A percentile compares a stretch with the other conserved stretches of the same genome.
phyloP scores from a whole-genome alignment of 495 filamentous ascomycete genomes.

The Aspergillus hancockii region DNA sequence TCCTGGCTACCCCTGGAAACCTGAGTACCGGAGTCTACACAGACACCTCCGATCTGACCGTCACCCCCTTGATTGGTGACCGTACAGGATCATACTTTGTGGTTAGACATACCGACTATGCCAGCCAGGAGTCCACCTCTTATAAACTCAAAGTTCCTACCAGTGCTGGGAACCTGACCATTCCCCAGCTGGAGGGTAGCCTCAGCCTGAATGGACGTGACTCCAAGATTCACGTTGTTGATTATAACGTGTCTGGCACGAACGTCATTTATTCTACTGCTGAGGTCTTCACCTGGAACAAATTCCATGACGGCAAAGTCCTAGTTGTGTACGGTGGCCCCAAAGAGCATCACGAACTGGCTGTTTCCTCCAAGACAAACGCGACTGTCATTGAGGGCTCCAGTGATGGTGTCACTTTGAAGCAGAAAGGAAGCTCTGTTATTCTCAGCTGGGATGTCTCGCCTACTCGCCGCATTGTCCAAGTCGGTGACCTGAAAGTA shows the following conservation, averaged over 20 bases:
- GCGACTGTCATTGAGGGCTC: conserved; percentile 53
- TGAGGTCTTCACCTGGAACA: conserved; percentile 74
- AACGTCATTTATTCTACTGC: conserved; percentile 73
- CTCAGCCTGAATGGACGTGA: conserved; percentile 71
- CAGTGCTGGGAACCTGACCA: conserved; percentile 56
- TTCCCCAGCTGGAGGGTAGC: conserved; percentile 63
- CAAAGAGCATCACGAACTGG: conserved; percentile 70
- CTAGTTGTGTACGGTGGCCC: conserved; percentile 70
- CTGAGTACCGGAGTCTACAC: conserved; percentile 53
- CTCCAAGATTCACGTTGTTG: conserved; percentile 72
- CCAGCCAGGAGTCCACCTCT: conserved; percentile 49
- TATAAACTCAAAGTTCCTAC: conserved; percentile 67
- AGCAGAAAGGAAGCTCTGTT: conserved; percentile 43
- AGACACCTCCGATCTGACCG: conserved; percentile 48
- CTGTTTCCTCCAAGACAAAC: conserved; percentile 45
- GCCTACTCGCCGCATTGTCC: conserved; percentile 51
- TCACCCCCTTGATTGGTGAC: conserved; percentile 61
- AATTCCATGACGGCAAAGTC: conserved; percentile 57
- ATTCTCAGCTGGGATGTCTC: conserved; percentile 60
- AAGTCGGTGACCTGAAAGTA: conserved; percentile 56
- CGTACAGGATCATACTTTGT: conserved; percentile 62
- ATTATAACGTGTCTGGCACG: conserved; percentile 66
- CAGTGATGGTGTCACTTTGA: conserved; percentile 36
- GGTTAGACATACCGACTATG: conserved; percentile 64
- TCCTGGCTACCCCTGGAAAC: conserved; percentile 52